Evolutionary conservation across 2,329 filamentous ascomycete species (phyloP), one percentile per base, ranked within the genome.

Genomic region (Fusarium chaquense): DNA sequence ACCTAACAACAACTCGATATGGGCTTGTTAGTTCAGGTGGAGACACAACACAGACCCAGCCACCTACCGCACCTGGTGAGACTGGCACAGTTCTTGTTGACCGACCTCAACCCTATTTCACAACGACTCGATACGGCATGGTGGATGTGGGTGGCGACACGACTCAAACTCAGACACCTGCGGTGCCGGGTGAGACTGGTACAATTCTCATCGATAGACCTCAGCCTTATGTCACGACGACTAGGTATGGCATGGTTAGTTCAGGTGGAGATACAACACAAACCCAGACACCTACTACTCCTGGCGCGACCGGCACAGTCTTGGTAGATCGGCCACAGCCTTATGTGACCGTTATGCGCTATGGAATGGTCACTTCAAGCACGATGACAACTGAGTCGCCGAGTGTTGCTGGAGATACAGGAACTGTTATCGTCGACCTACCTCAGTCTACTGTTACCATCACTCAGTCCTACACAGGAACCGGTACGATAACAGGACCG

Each of bases 401-500:
- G 1, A 22, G 10, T 18, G n/a, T 11, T 5, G 41, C 57, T 46
- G 50, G 57, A 6, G 26, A 59, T 2, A 59, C 50, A 8, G 57
- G 40, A 22, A 59, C 57, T 7, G 41, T 59, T 2, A 40, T 56
- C 2, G 2, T 64, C 6, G 50, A 64, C 3, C 3, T 63, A 1
- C 61, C 61, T 0, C 40, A 64, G 13, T 50, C 44, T 15, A 64
- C 44, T 5, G 24, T 49, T 4, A 64, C 58, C 5, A 5, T 52
- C 5, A 59, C 58, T 8, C 36, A 62, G 9, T 43, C 55, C 7
- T 64, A 63, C 10, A 57, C 58, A 5, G 61, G 61, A 5, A 41
- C 44, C 7, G 5, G 5, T 15, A 2, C 32, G 6, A 44, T 62
- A 2, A 51, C 38, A 16, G 58, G 18, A 4, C 45, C 45, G 5